Evolutionary conservation across 257 asterid species (phyloP).

Genomic region (Coffea canephora): DNA sequence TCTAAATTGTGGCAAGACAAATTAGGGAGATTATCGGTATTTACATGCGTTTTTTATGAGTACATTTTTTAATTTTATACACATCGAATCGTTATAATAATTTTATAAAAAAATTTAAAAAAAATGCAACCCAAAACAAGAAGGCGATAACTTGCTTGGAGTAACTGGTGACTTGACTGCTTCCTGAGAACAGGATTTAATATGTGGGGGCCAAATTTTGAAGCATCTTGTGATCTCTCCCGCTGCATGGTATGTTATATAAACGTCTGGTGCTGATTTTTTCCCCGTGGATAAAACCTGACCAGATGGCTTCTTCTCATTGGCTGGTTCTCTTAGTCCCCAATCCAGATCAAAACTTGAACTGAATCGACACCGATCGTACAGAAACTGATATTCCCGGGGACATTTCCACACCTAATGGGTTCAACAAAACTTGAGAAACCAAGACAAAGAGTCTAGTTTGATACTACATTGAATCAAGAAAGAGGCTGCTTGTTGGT

Average conservation of each 20-base stretch:
- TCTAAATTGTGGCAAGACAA: no score
- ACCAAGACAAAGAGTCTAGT: slow-evolving; percentile 7
- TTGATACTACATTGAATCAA: slow-evolving; percentile 21
- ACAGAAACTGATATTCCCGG: slow-evolving; percentile 6
- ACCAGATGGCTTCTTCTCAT: slow-evolving; percentile 46
- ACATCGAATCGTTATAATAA: no score
- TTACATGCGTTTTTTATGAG: no score
- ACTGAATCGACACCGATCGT: slow-evolving; percentile 10
- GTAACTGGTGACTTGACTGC: background rate
- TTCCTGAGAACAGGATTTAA: background rate
- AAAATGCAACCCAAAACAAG: no score
- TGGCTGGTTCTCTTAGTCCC: slow-evolving; percentile 31
- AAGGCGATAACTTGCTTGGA: no score
- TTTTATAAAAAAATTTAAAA: no score
- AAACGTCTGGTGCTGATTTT: slow-evolving; percentile 36
- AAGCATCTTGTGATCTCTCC: background rate
- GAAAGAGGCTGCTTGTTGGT: slow-evolving; percentile 6
- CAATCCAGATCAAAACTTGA: slow-evolving; percentile 23
- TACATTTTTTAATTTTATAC: no score
- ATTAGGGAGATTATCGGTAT: no score
- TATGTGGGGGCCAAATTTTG: background rate
- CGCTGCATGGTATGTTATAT: background rate
- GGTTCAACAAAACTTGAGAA: slow-evolving; percentile 9
- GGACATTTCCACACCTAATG: slow-evolving; percentile 3
- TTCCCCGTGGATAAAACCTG: slow-evolving; percentile 44